Base-by-base conservation (phyloP, 164 flowering plant genomes). In the Macadamia integrifolia region DNA sequence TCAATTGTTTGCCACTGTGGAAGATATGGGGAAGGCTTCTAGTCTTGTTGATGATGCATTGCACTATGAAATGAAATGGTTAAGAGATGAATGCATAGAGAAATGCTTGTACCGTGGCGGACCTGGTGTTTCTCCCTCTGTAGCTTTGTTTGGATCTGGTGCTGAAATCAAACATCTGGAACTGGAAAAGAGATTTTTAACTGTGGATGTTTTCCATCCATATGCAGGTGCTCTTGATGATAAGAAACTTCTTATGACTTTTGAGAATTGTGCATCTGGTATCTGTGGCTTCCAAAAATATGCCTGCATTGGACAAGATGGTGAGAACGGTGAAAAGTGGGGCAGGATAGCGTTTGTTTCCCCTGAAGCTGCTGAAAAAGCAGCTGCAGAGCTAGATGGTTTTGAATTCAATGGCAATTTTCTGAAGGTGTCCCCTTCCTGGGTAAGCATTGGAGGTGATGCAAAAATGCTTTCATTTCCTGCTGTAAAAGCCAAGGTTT, bases 61-160 rank as follows among this genome's bases (percentile, higher is more conserved):
- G 75, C 81, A 80, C 56, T 79, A 58, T 81, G 98, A 92, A 80
- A 73, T 48, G 57, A 88, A 77, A 68, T 83, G 78, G 80, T 58
- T 92, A 70, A 78, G 67, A 60, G 80, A 87, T 77, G 99, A 95
- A 77, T 92, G 99, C 80, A 53, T 80, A 67, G 96, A 92, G 80
- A 89, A 85, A 74, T 84, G 79, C 69, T 64, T 95, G 66, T 88
- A 83, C 72, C 83, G 71, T 69, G 97, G 81, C 46, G 83, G 85
- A 42, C 71, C 76, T 53, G 83, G 82, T 71, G 67, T 63, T 46
- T 74, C 81, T 42, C 82, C 92, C 14, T 71, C 99, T 59, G 66
- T 87, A 3, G 99, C 99, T 29, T 76, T 95, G 28, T 81, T 95
- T 80, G 99, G 99, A 72, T 80, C 90, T 80, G 98, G 99, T 74